Percentiles rank a stretch among this genome's conserved stretches.
phyloP scores from a whole-genome alignment of 768 basidiomycete species.

The Naganishia vaughanmartiniae region DNA sequence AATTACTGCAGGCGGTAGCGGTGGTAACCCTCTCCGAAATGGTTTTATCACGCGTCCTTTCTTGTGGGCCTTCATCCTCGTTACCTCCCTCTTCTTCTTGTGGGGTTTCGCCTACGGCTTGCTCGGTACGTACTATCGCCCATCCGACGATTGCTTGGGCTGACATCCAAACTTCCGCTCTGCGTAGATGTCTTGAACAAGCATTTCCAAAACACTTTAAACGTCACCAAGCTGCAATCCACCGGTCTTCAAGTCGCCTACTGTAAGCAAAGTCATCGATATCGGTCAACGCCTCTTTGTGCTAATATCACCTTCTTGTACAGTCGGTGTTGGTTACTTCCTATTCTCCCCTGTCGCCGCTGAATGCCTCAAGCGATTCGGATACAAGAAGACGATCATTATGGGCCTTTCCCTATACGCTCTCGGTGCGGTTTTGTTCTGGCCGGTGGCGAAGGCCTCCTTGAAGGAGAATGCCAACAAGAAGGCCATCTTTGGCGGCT shows the following conservation, averaged over 20 bases:
- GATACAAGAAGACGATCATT: constrained; percentile 40
- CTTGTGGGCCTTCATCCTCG: constrained; percentile 50
- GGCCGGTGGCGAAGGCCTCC: constrained; percentile 55
- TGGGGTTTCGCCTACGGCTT: constrained; percentile 34
- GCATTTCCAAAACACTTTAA: constrained; percentile 70
- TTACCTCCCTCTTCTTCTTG: constrained; percentile 32
- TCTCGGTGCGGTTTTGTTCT: constrained; percentile 38
- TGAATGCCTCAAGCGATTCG: constrained; percentile 38
- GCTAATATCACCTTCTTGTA: constrained; percentile 41
- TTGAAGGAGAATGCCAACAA: constrained; percentile 48
- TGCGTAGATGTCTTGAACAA: constrained; percentile 52
- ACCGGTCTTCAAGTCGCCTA: constrained; percentile 73
- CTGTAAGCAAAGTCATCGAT: constrained; percentile 53
- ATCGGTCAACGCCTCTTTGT: constrained; percentile 37
- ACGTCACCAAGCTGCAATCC: constrained; percentile 67
- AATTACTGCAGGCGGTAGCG: constrained; percentile 41
- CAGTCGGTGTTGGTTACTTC: constrained; percentile 58
- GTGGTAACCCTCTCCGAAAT: constrained; percentile 46
- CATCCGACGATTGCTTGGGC: background rate
- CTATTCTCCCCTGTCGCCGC: constrained; percentile 57
- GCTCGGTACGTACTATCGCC: constrained; percentile 24
- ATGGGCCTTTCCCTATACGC: constrained; percentile 37
- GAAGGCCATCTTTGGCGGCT: constrained; percentile 64
- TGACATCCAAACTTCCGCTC: background rate
- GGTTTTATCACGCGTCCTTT: constrained; percentile 48